Conservation (phyloP, 1,139 yeast species). For the Hemisphaericaspora xylanilytica region DNA sequence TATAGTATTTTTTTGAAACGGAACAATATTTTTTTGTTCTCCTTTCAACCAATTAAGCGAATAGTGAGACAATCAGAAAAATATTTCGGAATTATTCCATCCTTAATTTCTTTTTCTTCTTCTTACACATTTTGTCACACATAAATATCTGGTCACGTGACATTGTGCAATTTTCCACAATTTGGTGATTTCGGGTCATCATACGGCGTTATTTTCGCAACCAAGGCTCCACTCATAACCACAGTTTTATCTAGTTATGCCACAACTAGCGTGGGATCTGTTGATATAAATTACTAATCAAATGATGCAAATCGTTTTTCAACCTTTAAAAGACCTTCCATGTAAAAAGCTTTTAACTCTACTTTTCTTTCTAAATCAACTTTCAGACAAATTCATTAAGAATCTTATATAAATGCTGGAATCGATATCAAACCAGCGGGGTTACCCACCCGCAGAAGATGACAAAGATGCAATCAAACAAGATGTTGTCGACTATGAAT, state of each 20-base stretch:
- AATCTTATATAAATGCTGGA: slow-evolving; percentile 1
- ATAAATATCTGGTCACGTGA: background rate
- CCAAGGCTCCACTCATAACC: background rate
- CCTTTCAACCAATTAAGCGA: too few relatives aligned
- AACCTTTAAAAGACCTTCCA: background rate
- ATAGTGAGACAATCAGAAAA: background rate
- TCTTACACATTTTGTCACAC: too few relatives aligned
- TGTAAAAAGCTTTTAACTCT: background rate
- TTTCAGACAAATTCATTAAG: background rate
- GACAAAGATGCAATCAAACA: background rate
- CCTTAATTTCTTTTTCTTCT: background rate
- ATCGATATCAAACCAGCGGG: background rate
- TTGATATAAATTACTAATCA: too few relatives aligned
- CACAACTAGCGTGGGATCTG: background rate
- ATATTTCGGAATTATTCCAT: background rate
- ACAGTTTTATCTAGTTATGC: background rate
- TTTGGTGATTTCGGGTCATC: background rate
- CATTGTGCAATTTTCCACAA: background rate
- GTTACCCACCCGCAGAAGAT: background rate
- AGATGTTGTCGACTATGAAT: slow-evolving; percentile 9
- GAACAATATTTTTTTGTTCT: too few relatives aligned
- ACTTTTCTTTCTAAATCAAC: background rate
- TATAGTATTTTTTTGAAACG: too few relatives aligned
- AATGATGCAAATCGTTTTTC: too few relatives aligned
- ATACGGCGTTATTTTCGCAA: slow-evolving; percentile 2